A percentile compares a stretch with the other conserved stretches of the same genome.
Conservation (phyloP, 179 eudicot species). For the Drosera spatulata region DNA sequence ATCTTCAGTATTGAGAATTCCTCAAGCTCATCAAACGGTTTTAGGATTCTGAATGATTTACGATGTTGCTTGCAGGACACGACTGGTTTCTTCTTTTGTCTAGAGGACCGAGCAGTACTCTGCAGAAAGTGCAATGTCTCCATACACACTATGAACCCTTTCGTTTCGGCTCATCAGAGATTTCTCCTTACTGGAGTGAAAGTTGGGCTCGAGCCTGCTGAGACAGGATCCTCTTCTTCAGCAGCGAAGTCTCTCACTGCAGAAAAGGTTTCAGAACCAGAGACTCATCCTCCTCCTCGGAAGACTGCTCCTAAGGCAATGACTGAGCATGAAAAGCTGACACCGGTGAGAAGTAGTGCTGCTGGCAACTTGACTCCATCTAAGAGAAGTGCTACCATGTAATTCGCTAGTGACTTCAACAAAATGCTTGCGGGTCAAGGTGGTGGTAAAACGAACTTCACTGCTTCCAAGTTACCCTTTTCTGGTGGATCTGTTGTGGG, state of each 20-base stretch:
- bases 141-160: slow-evolving; percentile 55
- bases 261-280: slow-evolving; percentile 40
- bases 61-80: slow-evolving; percentile 61
- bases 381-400: slow-evolving; percentile 24
- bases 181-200: slow-evolving; percentile 81
- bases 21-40: too few species aligned
- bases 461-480: slow-evolving; percentile 28
- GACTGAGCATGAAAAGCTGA: slow-evolving; percentile 17
- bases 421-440: neutral
- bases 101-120: slow-evolving; percentile 81
- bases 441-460: slow-evolving; percentile 32
- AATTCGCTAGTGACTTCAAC: slow-evolving; percentile 24
- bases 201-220: slow-evolving; percentile 59
- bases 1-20: too few species aligned
- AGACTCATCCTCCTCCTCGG: slow-evolving; percentile 24
- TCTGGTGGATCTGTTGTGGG: slow-evolving; percentile 57
- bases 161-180: slow-evolving; percentile 63
- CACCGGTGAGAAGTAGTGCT: slow-evolving; percentile 25
- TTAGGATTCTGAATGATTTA: too few species aligned
- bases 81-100: slow-evolving; percentile 79
- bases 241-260: slow-evolving; percentile 34
- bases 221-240: slow-evolving; percentile 46
- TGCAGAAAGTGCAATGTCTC: slow-evolving; percentile 84
- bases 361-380: slow-evolving; percentile 22
- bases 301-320: slow-evolving; percentile 19